phyloP scores from a whole-genome alignment of 169 alveolate species.

The Eimeria necatrix region DNA sequence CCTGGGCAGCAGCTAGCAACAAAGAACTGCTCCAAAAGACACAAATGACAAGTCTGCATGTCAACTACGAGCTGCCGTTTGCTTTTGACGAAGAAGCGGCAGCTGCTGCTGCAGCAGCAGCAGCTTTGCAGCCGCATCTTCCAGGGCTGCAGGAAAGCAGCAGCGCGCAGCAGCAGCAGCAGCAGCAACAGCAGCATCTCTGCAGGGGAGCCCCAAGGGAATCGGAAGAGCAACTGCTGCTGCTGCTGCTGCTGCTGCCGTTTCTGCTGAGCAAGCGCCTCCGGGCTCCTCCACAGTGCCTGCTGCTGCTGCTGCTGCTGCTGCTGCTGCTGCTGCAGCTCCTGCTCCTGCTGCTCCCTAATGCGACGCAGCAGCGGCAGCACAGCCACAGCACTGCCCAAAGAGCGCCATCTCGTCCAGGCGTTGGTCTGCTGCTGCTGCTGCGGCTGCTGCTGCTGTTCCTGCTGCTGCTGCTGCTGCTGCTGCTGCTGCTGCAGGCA shows the following conservation, averaged over 20 bases:
- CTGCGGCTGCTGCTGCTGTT: slow-evolving; percentile 9
- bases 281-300: not conserved
- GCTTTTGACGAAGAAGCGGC: not conserved
- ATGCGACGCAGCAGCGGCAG: not conserved
- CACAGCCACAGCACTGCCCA: not conserved
- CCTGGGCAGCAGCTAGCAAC: not conserved
- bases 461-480: not conserved
- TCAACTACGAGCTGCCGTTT: not conserved
- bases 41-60: not conserved
- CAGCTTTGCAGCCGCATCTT: not conserved
- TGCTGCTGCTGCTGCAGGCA: not conserved
- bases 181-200: not conserved
- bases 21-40: not conserved
- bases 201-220: not conserved
- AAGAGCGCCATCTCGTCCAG: not conserved
- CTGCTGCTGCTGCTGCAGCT: not conserved
- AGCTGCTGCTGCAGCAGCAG: slow-evolving; percentile 24
- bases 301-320: slow-evolving; percentile 23
- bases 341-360: not conserved
- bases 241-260: not conserved
- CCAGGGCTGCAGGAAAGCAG: slow-evolving; percentile 5
- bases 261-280: not conserved
- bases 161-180: slow-evolving; percentile 13
- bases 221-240: not conserved
- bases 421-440: not conserved